Evolutionary conservation across 1,139 yeast species (phyloP), one percentile per base, ranked within the genome.

Genomic region (Suhomyces maxii): DNA sequence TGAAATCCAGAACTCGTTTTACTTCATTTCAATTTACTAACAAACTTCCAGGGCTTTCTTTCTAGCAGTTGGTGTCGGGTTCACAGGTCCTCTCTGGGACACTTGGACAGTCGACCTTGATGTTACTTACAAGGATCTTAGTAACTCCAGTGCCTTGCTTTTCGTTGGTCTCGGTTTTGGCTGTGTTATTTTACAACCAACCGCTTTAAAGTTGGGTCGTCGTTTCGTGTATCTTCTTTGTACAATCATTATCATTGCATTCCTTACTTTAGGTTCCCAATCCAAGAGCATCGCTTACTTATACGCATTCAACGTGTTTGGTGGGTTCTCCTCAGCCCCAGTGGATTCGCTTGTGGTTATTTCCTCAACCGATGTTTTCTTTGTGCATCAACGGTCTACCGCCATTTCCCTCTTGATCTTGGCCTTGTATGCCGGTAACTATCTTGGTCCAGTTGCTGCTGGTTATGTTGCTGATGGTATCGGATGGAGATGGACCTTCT

Each of bases 251-350:
- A 64, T 60, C 31, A 58, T 73, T 3, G 52, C 68, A 8, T 67
- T 68, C n/a, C 67, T 68, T 46, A 57, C 67, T 10, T 50, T 75
- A 42, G 79, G 79, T 2, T 63, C 73, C 28, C 59, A 55, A 35
- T 63, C 77, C 2, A 59, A 53, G 1, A 58, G 49, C 33, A 59
- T 73, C 18, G 50, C 55, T 8, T 53, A 53, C 34, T 47, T 73
- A 35, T 69, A 67, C 49, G 75, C 63, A 1, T 61, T 62, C 18
- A 67, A 66, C 45, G 57, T 69, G 11, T 54, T 76, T 39, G 51
- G 61, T 3, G 80, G 82, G 6, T 64, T 74, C 51, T 73, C 77
- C 2, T 79, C 77, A 28, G 79, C 80, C 31, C 81, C 82, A 2
- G 71, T 73, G 43, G 80, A 76, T 51, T 71, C 80, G 1, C 62